Evolutionary conservation across 345 rosid genomes (phyloP).

Genomic region (Salix viminalis): DNA sequence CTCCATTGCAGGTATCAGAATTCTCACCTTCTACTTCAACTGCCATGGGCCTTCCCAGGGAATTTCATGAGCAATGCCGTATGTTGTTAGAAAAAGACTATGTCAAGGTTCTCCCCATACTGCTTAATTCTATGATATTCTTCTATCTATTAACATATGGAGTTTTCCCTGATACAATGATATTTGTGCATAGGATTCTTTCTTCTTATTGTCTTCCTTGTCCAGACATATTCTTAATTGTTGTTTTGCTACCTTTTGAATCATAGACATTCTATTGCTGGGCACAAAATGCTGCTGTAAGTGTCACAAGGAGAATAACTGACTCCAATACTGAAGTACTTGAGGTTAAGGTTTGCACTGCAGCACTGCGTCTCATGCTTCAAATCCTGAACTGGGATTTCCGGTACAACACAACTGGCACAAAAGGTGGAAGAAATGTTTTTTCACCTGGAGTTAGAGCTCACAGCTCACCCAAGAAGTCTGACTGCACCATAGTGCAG

Average conservation of each 20-base stretch:
- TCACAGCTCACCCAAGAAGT: constrained; percentile 48
- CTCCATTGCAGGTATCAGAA: constrained; percentile 69
- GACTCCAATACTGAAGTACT: constrained; percentile 59
- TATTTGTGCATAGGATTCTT: constrained; percentile 13
- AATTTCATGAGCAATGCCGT: constrained; percentile 87
- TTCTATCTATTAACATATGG: not conserved
- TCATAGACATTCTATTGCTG: constrained; percentile 79
- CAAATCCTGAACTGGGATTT: constrained; percentile 96
- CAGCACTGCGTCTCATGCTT: constrained; percentile 79
- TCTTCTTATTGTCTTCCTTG: not conserved
- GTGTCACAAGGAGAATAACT: constrained; percentile 61
- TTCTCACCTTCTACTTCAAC: constrained; percentile 93
- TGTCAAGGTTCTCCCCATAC: constrained; percentile 56
- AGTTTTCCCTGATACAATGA: not conserved
- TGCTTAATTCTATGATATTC: constrained; percentile 22
- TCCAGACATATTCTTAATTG: constrained; percentile 3
- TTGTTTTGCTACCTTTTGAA: constrained; percentile 13
- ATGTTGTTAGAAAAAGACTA: constrained; percentile 70
- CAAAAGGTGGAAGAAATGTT: constrained; percentile 41
- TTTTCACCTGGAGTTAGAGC: constrained; percentile 57
- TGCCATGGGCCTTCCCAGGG: constrained; percentile 96
- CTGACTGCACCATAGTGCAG: constrained; percentile 77
- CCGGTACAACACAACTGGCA: constrained; percentile 40
- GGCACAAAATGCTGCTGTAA: constrained; percentile 80
- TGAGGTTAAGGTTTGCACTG: constrained; percentile 87